Base-by-base conservation (phyloP, 805 yeast genomes). In the Monosporozyma unispora region DNA sequence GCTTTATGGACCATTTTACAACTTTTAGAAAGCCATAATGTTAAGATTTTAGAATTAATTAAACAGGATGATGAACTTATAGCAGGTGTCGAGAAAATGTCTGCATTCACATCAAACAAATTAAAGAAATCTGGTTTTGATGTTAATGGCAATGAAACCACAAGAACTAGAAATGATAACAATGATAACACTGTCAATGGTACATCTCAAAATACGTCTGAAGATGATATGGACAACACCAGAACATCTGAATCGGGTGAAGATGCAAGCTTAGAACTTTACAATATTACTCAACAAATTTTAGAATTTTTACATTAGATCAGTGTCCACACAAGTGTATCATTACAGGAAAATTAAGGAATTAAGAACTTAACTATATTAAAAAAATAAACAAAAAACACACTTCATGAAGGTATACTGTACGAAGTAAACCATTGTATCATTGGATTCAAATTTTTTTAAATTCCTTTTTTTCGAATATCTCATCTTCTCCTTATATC, bases 1-100 rank as follows among this genome's bases (percentile, higher is more conserved):
- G 96, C 98, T 0, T 78, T 90, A 52, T 93, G 99, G 99, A 91
- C 96, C 42, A 84, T 90, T 57, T 75, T 91, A 57, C 99, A 93
- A 70, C 76, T 93, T 55, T 77, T 93, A 56, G 99, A 93, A 68
- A 82, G 95, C 52, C 87, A 84, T 58, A 86, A 89, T 62, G 66
- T 68, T 48, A 81, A 81, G 62, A 73, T 84, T 59, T 55, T 67
- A n/a, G 63, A 74, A 16, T 68, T 79, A 57, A 78, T 81, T 40
- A 79, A 78, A 59, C 77, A 71, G 44, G 79, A 80, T 57, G 74
- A 72, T 47, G 71, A 77, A 16, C 75, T 80, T 19, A 72, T 80
- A 45, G 68, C 72, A 31, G 79, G 80, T 7, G 80, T 81, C 25
- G 79, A 76, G 58, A 75, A 71, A 48, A 60, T 73, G 60, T 69